Base-by-base conservation (phyloP, 805 yeast genomes). In the Kazachstania africana region DNA sequence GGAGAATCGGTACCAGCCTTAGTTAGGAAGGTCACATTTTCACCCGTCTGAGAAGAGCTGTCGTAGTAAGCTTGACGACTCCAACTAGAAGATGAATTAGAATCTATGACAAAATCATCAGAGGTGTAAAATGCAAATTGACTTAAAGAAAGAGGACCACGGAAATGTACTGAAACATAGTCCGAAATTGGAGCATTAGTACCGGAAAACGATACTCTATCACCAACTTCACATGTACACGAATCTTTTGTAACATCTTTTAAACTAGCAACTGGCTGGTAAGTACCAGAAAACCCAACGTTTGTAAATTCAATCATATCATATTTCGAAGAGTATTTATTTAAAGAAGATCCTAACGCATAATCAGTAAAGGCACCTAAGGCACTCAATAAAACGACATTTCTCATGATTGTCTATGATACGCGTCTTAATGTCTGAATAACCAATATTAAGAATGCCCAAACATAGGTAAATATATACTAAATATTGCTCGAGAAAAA, bases 111-210 rank as follows among this genome's bases (percentile, higher is more conserved):
- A 40, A 58, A 72, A 24, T 53, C 44, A 3, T 59, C 59, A 8
- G 73, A 42, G 13, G 63, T 62, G 48, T 73, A 78, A 41, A 59
- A 72, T 3, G 73, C 85, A 48, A 77, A 78, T 40, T 68, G 60
- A 34, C 55, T 57, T 42, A 78, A 60, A 6, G 60, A 53, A 37
- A 78, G 51, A 3, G 87, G 87, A 13, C 87, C 87, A 53, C 85
- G 66, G 48, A 78, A 66, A 48, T 78, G 85, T 6, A 78, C 83
- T 1, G 82, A 72, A 8, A 78, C 60, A 40, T 71, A 80, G 33
- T 64, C 73, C 42, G 73, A 55, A 19, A 77, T 43, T 2, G 87
- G 87, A 8, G 82, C 59, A 46, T 74, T 75, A 5, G 71, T 27
- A 14, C 85, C 85, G 9, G 62, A 49, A 26, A 47, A 46, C 44